Percentiles rank a stretch among this genome's conserved stretches.
Conservation (phyloP, 1,139 yeast species). For the Taphrina communis region DNA sequence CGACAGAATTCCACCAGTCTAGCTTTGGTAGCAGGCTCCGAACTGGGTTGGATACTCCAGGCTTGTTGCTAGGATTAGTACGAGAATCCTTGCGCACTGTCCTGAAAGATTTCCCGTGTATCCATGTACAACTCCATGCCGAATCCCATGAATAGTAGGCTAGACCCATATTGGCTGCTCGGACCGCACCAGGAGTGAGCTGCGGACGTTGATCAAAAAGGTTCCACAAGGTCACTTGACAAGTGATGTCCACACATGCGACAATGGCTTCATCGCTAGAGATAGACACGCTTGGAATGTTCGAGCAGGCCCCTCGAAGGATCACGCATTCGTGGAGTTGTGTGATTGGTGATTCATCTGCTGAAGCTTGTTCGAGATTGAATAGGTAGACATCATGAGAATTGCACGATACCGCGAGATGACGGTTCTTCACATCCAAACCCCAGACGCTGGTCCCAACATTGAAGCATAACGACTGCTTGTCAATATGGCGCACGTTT, state of each 20-base stretch:
- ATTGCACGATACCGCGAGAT: slow-evolving; percentile 27
- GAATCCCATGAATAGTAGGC: background rate
- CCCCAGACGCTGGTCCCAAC: slow-evolving; percentile 35
- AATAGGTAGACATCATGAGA: slow-evolving; percentile 25
- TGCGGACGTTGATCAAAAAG: background rate
- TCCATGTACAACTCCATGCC: slow-evolving; percentile 12
- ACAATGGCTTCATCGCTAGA: background rate
- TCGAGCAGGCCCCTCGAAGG: slow-evolving; percentile 15
- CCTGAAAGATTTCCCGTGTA: slow-evolving; percentile 3
- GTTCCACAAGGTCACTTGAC: slow-evolving; percentile 11
- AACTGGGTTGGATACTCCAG: slow-evolving; percentile 4
- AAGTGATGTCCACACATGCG: slow-evolving; percentile 22
- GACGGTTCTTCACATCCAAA: slow-evolving; percentile 14
- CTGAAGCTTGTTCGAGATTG: slow-evolving; percentile 10
- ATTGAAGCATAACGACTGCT: slow-evolving; percentile 16
- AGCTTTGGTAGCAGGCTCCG: slow-evolving; percentile 5
- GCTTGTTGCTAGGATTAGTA: background rate
- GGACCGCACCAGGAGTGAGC: background rate
- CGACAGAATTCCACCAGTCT: slow-evolving; percentile 22
- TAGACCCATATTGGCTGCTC: background rate
- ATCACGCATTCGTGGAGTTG: slow-evolving; percentile 7
- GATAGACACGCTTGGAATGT: slow-evolving; percentile 32
- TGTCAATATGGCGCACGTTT: slow-evolving; percentile 10
- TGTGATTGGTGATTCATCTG: background rate
- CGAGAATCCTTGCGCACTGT: background rate